A percentile compares a stretch with the other conserved stretches of the same genome.
Evolutionary conservation across 1,284 basidiomycete genomes (phyloP).

Genomic region (Rugosomyces carneus): DNA sequence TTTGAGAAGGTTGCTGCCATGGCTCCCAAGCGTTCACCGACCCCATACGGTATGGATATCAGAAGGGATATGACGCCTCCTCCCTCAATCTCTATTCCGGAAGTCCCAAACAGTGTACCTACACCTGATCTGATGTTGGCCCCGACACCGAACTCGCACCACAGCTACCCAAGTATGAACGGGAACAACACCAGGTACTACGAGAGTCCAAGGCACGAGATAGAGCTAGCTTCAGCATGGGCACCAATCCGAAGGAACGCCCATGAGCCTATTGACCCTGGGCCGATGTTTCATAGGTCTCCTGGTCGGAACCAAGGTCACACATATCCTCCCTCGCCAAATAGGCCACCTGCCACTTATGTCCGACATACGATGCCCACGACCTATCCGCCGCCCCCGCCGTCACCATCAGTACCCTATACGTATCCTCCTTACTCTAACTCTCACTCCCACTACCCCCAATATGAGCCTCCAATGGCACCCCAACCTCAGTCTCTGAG

Average conservation of each 20-base stretch:
- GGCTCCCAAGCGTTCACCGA: conserved; percentile 28
- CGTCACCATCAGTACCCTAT: conserved; percentile 7
- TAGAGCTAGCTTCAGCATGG: conserved; percentile 2
- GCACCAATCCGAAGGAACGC: not conserved
- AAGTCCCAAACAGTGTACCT: not conserved
- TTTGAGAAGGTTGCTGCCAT: conserved; percentile 29
- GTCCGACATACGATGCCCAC: conserved; percentile 12
- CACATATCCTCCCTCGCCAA: conserved; percentile 4
- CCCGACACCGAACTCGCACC: conserved; percentile 7
- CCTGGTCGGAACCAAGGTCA: conserved; percentile 11
- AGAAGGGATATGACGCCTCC: conserved; percentile 11
- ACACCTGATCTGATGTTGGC: conserved; percentile 11
- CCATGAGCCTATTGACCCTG: not conserved
- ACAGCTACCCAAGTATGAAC: not conserved
- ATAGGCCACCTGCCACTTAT: conserved; percentile 9
- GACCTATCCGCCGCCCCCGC: conserved; percentile 5
- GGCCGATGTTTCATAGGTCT: conserved; percentile 1
- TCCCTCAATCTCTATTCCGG: conserved; percentile 8
- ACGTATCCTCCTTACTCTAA: conserved; percentile 16
- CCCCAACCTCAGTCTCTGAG: conserved; percentile 5
- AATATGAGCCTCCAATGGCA: conserved; percentile 9
- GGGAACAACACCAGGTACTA: not conserved
- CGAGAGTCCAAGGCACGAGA: not conserved
- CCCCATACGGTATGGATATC: conserved; percentile 17
- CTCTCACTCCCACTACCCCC: conserved; percentile 13